phyloP scores from a whole-genome alignment of 139 green algal genomes.

The Limnomonas spitsbergensis region DNA sequence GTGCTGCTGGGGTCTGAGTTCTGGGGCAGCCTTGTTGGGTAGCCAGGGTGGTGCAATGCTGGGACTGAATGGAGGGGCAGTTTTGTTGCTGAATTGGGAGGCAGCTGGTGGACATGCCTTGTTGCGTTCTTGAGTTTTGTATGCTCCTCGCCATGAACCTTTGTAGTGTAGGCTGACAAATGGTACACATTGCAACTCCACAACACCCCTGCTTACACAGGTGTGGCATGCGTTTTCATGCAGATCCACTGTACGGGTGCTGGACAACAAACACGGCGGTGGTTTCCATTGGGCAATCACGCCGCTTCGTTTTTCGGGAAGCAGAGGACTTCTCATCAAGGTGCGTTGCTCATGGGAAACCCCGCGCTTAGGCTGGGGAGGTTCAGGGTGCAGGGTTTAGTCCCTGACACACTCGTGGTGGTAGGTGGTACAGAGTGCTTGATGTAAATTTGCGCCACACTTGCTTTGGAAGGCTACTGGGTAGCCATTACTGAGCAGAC shows the following conservation, averaged over 20 bases:
- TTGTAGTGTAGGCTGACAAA: background rate
- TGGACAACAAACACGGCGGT: conserved; percentile 41
- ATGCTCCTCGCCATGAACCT: background rate
- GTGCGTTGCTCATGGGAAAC: conserved; percentile 12
- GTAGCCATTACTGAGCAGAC: no score
- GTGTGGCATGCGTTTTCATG: conserved; percentile 53
- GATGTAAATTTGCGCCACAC: no score
- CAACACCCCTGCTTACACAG: no score
- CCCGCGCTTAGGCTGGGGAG: no score
- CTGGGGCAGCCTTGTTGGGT: background rate
- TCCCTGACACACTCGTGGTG: background rate
- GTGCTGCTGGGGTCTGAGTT: background rate
- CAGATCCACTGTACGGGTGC: conserved; percentile 42
- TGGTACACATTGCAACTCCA: no score
- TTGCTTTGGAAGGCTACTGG: no score
- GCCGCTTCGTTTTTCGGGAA: conserved; percentile 46
- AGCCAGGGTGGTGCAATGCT: background rate
- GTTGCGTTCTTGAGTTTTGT: background rate
- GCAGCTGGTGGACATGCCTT: background rate
- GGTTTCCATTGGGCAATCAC: conserved; percentile 38
- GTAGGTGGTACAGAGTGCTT: background rate
- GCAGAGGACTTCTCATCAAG: conserved; percentile 16
- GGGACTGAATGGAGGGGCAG: background rate
- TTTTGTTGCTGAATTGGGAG: background rate
- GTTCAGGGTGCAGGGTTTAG: no score